A percentile compares a stretch with the other conserved stretches of the same genome.
Conservation (phyloP, 2,329 filamentous ascomycete species). For the Macrophomina phaseolina region DNA sequence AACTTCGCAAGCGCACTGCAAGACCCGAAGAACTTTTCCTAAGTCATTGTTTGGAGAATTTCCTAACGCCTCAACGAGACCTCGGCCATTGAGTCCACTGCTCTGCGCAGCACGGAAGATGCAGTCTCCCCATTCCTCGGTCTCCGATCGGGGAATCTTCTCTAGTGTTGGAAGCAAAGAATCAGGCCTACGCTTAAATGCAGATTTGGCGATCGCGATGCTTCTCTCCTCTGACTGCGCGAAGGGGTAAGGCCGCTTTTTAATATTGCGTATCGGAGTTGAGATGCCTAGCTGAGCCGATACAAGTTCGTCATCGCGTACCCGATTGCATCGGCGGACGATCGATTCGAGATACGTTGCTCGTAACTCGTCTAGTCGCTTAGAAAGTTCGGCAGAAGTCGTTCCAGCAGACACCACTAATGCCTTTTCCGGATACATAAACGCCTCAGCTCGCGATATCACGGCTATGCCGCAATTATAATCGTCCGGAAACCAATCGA, state of each 20-base stretch:
- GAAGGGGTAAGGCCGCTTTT: background rate
- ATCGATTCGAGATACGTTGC: background rate
- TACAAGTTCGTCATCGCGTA: background rate
- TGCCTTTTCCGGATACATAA: background rate
- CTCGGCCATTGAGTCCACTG: background rate
- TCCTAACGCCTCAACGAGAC: background rate
- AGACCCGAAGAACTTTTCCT: background rate
- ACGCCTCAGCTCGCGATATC: slow-evolving; percentile 1
- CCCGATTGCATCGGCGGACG: background rate
- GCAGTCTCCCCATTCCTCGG: background rate
- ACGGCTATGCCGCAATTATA: background rate
- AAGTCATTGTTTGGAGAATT: background rate
- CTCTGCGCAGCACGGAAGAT: background rate
- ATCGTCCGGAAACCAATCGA: background rate
- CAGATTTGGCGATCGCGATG: too few relatives aligned
- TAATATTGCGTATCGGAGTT: background rate
- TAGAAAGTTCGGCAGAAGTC: background rate
- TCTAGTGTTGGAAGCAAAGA: background rate
- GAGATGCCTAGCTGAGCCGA: background rate
- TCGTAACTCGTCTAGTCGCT: background rate
- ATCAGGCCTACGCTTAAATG: too few relatives aligned
- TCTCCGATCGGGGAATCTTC: background rate
- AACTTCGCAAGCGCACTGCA: slow-evolving; percentile 1
- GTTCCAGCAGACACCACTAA: background rate
- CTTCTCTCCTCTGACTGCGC: background rate